A percentile compares a stretch with the other conserved stretches of the same genome.
These are phyloP conservation scores for Glycine latifolia DNA, from an alignment of 306 rosid species.

Conservation along the genomic window DNA sequence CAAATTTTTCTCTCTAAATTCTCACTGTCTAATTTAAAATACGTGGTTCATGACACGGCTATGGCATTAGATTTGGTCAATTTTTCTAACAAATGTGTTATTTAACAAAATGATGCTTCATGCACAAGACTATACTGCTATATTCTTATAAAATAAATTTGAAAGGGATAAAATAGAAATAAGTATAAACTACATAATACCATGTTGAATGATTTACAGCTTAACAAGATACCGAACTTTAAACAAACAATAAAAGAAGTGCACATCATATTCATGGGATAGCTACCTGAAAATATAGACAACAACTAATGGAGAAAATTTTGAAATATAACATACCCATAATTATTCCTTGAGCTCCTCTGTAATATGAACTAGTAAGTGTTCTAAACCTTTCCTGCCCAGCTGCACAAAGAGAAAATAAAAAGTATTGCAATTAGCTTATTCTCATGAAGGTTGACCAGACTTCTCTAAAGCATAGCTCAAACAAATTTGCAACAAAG, in stretches of 20 bases:
- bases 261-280: constrained; percentile 11
- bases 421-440: constrained; percentile 10
- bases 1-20: too few species aligned
- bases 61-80: too few species aligned
- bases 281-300: not conserved
- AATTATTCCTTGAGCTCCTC: constrained; percentile 92
- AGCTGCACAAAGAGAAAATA: constrained; percentile 57
- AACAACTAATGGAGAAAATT: constrained; percentile 21
- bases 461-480: constrained; percentile 7
- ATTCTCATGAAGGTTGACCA: constrained; percentile 27
- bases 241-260: constrained; percentile 10
- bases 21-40: too few species aligned
- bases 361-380: constrained; percentile 84
- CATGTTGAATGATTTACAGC: constrained; percentile 12
- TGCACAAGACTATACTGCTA: too few species aligned
- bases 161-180: not conserved
- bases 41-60: too few species aligned
- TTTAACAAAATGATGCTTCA: too few species aligned
- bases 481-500: constrained; percentile 30
- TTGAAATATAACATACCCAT: constrained; percentile 62
- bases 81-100: too few species aligned
- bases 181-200: not conserved
- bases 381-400: constrained; percentile 94
- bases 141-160: not conserved
- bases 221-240: constrained; percentile 13